Conservation (phyloP, 2,329 filamentous ascomycete species). For the Diaporthe sp. region DNA sequence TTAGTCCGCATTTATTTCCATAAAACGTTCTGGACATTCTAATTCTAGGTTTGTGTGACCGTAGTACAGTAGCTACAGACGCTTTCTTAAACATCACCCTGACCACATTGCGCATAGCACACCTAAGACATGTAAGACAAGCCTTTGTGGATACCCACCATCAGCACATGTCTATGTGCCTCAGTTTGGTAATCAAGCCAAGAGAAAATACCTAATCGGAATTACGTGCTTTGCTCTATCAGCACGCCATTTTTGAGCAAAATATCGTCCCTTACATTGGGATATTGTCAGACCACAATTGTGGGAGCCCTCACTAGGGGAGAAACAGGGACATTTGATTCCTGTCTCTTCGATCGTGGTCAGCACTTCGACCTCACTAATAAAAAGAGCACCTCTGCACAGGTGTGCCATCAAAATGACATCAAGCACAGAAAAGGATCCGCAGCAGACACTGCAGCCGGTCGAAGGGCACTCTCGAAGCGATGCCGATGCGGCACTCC, state of each 20-base stretch:
- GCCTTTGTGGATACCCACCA: background rate
- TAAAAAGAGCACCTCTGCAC: background rate
- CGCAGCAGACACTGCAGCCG: background rate
- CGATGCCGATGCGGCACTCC: constrained; percentile 5
- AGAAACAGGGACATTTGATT: background rate
- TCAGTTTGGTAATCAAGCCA: constrained; percentile 3
- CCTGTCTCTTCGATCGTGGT: background rate
- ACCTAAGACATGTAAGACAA: background rate
- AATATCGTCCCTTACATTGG: background rate
- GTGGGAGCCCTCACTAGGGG: no score
- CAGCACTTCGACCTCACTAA: background rate
- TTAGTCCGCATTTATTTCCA: background rate
- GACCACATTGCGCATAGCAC: background rate
- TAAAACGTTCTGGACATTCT: background rate
- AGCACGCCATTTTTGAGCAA: constrained; percentile 1
- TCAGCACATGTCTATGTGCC: background rate
- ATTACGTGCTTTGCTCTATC: constrained; percentile 9
- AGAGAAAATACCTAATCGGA: background rate
- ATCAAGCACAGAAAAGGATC: background rate
- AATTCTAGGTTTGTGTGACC: no score
- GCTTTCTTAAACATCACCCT: background rate
- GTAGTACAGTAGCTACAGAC: background rate
- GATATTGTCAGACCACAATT: background rate
- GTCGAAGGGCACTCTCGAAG: background rate
- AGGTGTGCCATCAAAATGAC: background rate